These are phyloP conservation scores for Ogataea haglerorum DNA, from an alignment of 805 yeast species.

Conservation along the genomic window DNA sequence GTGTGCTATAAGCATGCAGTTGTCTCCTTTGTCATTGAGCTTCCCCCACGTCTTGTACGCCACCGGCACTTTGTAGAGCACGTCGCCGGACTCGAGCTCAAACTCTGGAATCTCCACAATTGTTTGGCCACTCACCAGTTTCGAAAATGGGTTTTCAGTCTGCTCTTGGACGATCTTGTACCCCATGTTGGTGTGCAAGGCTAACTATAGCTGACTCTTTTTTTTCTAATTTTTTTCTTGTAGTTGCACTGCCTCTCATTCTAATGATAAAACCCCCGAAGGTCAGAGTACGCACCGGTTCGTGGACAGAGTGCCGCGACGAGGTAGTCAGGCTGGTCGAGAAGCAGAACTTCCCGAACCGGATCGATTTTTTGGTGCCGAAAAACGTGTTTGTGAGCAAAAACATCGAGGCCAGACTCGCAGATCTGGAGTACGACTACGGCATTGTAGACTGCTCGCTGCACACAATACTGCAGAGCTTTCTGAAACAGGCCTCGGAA, in stretches of 20 bases:
- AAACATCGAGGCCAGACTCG: not conserved
- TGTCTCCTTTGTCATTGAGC: conserved; percentile 63
- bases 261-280: conserved; percentile 1
- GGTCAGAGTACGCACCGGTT: conserved; percentile 1
- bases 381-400: not conserved
- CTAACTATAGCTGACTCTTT: conserved; percentile 1
- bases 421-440: conserved; percentile 2
- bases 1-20: conserved; percentile 89
- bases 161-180: conserved; percentile 43
- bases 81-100: conserved; percentile 78
- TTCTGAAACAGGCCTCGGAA: not conserved
- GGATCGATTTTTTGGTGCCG: conserved; percentile 22
- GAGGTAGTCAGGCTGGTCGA: conserved; percentile 4
- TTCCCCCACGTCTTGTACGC: conserved; percentile 97
- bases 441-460: conserved; percentile 9
- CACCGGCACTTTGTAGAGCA: conserved; percentile 70
- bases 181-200: conserved; percentile 13
- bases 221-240: conserved; percentile 2
- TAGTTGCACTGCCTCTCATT: conserved; percentile 12
- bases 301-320: not conserved
- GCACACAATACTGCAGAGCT: conserved; percentile 5
- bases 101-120: conserved; percentile 74
- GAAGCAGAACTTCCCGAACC: conserved; percentile 29
- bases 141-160: conserved; percentile 63
- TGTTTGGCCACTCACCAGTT: conserved; percentile 71